Base-by-base conservation (phyloP, 495 filamentous ascomycete genomes). In the Hyaloscypha finlandica region DNA sequence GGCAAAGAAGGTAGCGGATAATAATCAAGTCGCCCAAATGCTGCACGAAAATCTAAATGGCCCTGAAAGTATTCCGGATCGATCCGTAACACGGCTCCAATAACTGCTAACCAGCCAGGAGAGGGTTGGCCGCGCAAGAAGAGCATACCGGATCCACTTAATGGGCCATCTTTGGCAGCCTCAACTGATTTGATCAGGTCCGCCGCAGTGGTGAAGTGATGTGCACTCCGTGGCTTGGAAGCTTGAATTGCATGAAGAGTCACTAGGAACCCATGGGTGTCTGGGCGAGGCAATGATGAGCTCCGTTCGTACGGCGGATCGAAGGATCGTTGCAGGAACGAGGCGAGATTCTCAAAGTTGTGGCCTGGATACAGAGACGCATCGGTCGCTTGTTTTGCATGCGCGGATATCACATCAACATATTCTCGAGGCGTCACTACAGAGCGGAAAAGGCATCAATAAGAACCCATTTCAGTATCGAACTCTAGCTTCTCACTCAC, bases 61-160 rank as follows among this genome's bases (percentile, higher is more conserved):
- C 75, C 57, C 6, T 63, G 33, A 51, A 74, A 74, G 59, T 67
- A 73, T 55, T 74, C 69, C 1, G 76, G 75, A 58, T 77, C 72
- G 57, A 73, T 65, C 8, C 57, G 48, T 45, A 52, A 75, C 35
- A 22, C 55, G 14, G 65, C 45, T n/a, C 76, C 76, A 59, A 77
- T 58, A 4, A 35, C 39, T 37, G 19, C 66, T 12, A 77, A 42
- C 69, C 73, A 77, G 63, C 70, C 64, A 16, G 76, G 54, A 3
- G 75, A 61, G n/a, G 65, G 71, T 55, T 69, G 67, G 11, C 75
- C 76, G 25, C 54, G 29, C 42, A 68, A 3, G 32, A 68, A 68
- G 3, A 62, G 29, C 39, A 67, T 42, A 29, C 19, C 4, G 51
- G 4, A 5, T n/a, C 4, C 19, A 4, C 6, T 16, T 53, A 16